A percentile compares a stretch with the other conserved stretches of the same genome.
Conservation (phyloP, 1,139 yeast genomes). For the Suhomyces terraborum region DNA sequence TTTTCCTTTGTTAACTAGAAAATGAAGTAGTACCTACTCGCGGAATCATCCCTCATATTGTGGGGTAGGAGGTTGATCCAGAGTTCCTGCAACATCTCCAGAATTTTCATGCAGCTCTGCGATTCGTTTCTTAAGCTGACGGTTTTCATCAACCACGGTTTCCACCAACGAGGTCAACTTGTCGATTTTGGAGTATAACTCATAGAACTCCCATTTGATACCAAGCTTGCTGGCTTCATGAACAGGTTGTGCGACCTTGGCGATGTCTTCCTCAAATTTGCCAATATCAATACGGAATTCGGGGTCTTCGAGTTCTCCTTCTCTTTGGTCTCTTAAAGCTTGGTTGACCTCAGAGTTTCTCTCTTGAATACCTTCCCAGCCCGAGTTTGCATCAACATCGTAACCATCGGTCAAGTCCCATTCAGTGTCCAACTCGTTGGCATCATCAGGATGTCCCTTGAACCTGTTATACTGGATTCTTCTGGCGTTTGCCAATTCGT, state of each 20-base stretch:
- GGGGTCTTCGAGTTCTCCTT: slow-evolving; percentile 74
- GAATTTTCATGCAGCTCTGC: not conserved
- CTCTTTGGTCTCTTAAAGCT: slow-evolving; percentile 52
- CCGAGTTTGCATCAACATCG: slow-evolving; percentile 38
- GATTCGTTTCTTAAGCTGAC: slow-evolving; percentile 28
- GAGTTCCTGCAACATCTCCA: not conserved
- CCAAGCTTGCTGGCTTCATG: slow-evolving; percentile 56
- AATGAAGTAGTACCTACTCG: no score
- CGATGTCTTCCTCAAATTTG: slow-evolving; percentile 52
- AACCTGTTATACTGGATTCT: slow-evolving; percentile 72
- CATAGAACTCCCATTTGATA: slow-evolving; percentile 66
- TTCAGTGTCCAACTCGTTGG: slow-evolving; percentile 74
- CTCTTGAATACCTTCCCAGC: slow-evolving; percentile 45
- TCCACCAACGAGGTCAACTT: slow-evolving; percentile 46
- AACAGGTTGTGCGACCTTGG: slow-evolving; percentile 57
- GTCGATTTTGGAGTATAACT: slow-evolving; percentile 52
- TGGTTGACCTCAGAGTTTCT: slow-evolving; percentile 37
- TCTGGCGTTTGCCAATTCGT: slow-evolving; percentile 66
- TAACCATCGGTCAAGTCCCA: slow-evolving; percentile 87
- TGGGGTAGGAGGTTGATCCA: slow-evolving; percentile 3
- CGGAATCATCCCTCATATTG: slow-evolving; percentile 1
- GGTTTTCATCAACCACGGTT: slow-evolving; percentile 45
- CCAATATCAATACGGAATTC: slow-evolving; percentile 55
- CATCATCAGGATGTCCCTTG: slow-evolving; percentile 71
- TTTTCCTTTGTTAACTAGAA: no score